Conservation (phyloP, 768 basidiomycete genomes). For the Albatrellus ellisii region DNA sequence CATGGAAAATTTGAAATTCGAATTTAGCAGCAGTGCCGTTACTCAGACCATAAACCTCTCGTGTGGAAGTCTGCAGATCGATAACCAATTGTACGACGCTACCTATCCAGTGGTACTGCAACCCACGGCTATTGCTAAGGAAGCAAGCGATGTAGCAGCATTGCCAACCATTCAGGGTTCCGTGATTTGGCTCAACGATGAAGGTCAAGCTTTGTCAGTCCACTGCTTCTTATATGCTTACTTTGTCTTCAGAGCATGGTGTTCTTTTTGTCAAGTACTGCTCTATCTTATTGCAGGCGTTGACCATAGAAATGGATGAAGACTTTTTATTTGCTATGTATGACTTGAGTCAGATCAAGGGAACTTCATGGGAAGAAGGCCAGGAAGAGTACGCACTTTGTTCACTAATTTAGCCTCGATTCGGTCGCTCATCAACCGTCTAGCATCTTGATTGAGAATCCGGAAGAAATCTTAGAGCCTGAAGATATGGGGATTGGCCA, state of each 20-base stretch:
- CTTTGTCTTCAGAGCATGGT: slow-evolving; percentile 62
- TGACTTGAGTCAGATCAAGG: slow-evolving; percentile 84
- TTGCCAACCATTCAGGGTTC: slow-evolving; percentile 86
- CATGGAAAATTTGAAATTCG: slow-evolving; percentile 64
- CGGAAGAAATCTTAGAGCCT: slow-evolving; percentile 62
- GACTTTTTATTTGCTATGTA: slow-evolving; percentile 88
- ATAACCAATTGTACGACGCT: slow-evolving; percentile 96
- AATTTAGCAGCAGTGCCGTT: slow-evolving; percentile 67
- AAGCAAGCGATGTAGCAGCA: slow-evolving; percentile 61
- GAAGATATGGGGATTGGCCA: slow-evolving; percentile 47
- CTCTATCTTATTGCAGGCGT: slow-evolving; percentile 82
- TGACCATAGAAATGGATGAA: slow-evolving; percentile 95
- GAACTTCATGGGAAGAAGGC: slow-evolving; percentile 78
- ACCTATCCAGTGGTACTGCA: slow-evolving; percentile 91
- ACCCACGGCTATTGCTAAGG: slow-evolving; percentile 76
- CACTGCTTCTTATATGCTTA: slow-evolving; percentile 1
- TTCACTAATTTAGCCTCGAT: slow-evolving; percentile 4
- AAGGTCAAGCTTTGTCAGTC: slow-evolving; percentile 39
- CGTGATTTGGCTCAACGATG: slow-evolving; percentile 83
- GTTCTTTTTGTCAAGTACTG: slow-evolving; percentile 98
- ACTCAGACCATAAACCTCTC: slow-evolving; percentile 73
- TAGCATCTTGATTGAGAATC: slow-evolving; percentile 63
- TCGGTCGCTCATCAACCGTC: not conserved
- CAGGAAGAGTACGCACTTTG: slow-evolving; percentile 48
- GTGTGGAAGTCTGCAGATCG: slow-evolving; percentile 83